These are phyloP conservation scores for Extremus antarcticus DNA, from an alignment of 495 filamentous ascomycete genomes.

Conservation along the genomic window DNA sequence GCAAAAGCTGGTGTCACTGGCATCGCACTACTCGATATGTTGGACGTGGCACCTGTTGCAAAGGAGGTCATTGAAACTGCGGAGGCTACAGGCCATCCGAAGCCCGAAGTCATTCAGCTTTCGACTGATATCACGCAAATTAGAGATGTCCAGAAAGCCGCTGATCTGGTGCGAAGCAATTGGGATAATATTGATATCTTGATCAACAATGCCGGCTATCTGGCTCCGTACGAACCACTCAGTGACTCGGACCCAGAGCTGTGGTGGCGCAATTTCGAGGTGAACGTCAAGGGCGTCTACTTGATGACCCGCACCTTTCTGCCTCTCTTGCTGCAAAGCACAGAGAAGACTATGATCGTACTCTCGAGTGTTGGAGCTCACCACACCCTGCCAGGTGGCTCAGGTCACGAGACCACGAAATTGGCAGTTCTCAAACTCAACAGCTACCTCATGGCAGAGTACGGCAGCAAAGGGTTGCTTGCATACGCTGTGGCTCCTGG, in stretches of 20 bases:
- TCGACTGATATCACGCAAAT: conserved; percentile 34
- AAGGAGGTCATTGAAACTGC: conserved; percentile 32
- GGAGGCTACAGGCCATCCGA: conserved; percentile 28
- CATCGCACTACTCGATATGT: not conserved
- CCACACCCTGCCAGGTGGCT: conserved; percentile 17
- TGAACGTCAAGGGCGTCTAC: conserved; percentile 39
- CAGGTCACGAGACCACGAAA: conserved; percentile 34
- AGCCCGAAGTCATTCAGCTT: conserved; percentile 34
- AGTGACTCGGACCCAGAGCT: conserved; percentile 34
- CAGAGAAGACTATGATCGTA: conserved; percentile 29
- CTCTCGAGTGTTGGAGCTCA: conserved; percentile 30
- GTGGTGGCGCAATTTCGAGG: conserved; percentile 37
- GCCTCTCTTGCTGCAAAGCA: conserved; percentile 32
- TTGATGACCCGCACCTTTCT: conserved; percentile 32
- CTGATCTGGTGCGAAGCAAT: conserved; percentile 17
- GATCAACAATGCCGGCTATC: conserved; percentile 43
- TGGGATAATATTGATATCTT: conserved; percentile 38
- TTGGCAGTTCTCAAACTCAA: conserved; percentile 33
- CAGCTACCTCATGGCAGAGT: conserved; percentile 36
- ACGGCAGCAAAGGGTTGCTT: conserved; percentile 33
- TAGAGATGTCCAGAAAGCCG: conserved; percentile 30
- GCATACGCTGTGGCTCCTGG: conserved; percentile 37
- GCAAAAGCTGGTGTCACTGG: conserved; percentile 14
- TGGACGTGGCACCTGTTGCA: conserved; percentile 23
- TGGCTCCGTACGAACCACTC: conserved; percentile 27